Evolutionary conservation across 805 yeast species (phyloP).

Genomic region (Yarrowia osloensis): DNA sequence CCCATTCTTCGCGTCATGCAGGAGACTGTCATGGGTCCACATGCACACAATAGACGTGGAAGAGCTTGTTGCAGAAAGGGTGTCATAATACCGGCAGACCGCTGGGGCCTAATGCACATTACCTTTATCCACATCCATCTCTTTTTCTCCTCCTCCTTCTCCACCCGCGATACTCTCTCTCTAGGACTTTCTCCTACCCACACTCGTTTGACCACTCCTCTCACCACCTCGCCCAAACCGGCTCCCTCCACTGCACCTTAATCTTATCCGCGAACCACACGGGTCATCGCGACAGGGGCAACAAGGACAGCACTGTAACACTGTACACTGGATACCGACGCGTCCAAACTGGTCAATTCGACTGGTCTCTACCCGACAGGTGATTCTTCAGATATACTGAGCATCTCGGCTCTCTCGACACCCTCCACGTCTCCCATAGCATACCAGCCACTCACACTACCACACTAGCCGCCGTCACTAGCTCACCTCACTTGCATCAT

Average conservation of each 20-base stretch:
- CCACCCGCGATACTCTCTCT: neutral
- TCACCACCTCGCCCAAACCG: neutral
- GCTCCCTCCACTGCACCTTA: neutral
- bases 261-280: slow-evolving; percentile 22
- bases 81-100: slow-evolving; percentile 5
- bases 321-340: neutral
- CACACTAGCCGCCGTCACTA: no score
- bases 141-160: neutral
- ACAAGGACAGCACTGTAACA: neutral
- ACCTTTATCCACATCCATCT: neutral
- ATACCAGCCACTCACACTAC: neutral
- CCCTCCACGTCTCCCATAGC: neutral
- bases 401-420: no score
- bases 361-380: neutral
- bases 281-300: slow-evolving; percentile 24
- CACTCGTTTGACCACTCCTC: neutral
- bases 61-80: slow-evolving; percentile 28
- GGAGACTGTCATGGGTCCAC: slow-evolving; percentile 30
- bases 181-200: neutral
- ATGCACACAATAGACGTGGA: slow-evolving; percentile 18
- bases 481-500: neutral
- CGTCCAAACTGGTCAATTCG: neutral
- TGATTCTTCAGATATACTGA: no score
- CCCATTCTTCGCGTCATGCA: slow-evolving; percentile 29
- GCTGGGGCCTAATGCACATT: slow-evolving; percentile 14